A percentile compares a stretch with the other conserved stretches of the same genome.
Evolutionary conservation across 345 rosid genomes (phyloP).

Genomic region (Rubroshorea leprosula): DNA sequence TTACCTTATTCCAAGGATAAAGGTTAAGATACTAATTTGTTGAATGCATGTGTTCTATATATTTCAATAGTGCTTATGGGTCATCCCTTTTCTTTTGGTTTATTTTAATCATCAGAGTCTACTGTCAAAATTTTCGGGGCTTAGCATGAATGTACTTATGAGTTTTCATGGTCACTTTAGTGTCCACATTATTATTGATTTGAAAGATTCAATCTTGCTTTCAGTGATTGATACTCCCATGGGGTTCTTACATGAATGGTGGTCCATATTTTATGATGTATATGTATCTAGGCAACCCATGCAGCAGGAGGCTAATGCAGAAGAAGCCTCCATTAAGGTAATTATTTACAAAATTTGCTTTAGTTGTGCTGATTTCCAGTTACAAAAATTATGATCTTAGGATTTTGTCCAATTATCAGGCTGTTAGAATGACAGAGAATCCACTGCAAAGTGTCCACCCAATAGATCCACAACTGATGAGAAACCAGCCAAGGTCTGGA

Average conservation of each 20-base stretch:
- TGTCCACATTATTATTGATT: conserved; percentile 4
- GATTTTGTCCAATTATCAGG: conserved; percentile 14
- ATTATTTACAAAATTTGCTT: conserved; percentile 5
- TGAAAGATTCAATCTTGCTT: conserved; percentile 5
- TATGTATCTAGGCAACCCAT: conserved; percentile 12
- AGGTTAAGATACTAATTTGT: not conserved
- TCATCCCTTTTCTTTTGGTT: not conserved
- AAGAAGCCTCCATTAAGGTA: conserved; percentile 17
- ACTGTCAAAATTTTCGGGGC: not conserved
- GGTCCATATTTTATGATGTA: conserved; percentile 24
- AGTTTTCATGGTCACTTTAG: not conserved
- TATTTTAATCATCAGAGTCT: not conserved
- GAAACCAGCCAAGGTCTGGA: conserved; percentile 13
- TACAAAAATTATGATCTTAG: not conserved
- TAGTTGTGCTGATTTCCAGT: conserved; percentile 5
- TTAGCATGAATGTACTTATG: not conserved
- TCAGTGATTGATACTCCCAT: conserved; percentile 21
- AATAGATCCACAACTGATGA: not conserved
- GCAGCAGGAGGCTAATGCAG: conserved; percentile 1
- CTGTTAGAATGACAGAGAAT: conserved; percentile 1
- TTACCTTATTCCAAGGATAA: conserved; percentile 2
- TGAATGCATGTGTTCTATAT: not conserved
- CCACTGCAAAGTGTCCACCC: conserved; percentile 8
- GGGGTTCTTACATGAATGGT: conserved; percentile 39
- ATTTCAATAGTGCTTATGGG: not conserved